Evolutionary conservation across 2,329 filamentous ascomycete species (phyloP).

Genomic region (Ophiostoma montium): DNA sequence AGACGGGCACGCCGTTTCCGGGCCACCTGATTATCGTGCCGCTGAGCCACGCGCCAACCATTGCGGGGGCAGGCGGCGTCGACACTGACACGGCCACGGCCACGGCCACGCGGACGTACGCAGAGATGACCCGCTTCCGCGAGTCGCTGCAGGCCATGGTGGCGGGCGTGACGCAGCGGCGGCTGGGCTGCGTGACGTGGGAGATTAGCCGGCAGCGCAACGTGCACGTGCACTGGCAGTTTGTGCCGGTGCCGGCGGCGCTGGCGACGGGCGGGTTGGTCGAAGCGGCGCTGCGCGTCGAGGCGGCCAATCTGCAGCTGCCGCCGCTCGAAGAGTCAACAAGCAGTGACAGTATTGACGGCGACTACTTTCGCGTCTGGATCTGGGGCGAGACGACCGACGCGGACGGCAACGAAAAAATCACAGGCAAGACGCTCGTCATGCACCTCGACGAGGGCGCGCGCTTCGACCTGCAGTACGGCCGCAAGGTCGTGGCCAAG

Average conservation of each 20-base stretch:
- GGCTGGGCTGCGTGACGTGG: conserved; percentile 76
- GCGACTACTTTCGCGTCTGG: conserved; percentile 72
- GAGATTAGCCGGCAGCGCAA: conserved; percentile 74
- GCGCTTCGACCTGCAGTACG: conserved; percentile 84
- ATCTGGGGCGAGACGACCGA: conserved; percentile 46
- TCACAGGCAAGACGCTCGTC: conserved; percentile 55
- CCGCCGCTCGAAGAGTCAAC: conserved; percentile 30
- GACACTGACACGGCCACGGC: conserved; percentile 32
- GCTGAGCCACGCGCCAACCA: conserved; percentile 63
- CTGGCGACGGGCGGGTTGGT: conserved; percentile 60
- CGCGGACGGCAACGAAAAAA: conserved; percentile 21
- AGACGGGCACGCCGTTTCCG: conserved; percentile 41
- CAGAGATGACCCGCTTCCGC: conserved; percentile 76
- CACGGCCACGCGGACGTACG: conserved; percentile 43
- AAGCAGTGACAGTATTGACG: conserved; percentile 24
- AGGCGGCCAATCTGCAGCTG: conserved; percentile 60
- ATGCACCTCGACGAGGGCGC: conserved; percentile 58
- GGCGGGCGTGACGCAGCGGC: conserved; percentile 33
- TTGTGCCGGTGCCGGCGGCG: conserved; percentile 59
- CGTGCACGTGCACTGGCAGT: conserved; percentile 89
- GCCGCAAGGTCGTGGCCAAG: conserved; percentile 75
- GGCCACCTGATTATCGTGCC: conserved; percentile 87
- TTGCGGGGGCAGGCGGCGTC: conserved; percentile 44
- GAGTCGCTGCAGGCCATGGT: conserved; percentile 69
- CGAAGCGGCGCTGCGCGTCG: conserved; percentile 76